Conservation (phyloP, 306 rosid species). For the Abrus pulchellus region DNA sequence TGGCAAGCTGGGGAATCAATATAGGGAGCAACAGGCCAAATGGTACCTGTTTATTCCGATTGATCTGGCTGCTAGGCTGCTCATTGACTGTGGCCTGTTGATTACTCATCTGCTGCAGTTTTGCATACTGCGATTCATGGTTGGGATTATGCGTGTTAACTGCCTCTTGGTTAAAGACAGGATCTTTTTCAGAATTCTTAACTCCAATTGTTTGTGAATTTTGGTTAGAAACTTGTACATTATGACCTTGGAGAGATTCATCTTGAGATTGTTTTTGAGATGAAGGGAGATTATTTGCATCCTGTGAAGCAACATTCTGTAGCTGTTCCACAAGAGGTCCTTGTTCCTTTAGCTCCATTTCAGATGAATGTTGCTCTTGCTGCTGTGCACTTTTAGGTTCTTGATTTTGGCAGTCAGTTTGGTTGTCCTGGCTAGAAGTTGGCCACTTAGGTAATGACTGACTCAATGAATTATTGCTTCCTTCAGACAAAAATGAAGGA, state of each 20-base stretch:
- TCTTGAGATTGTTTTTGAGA: conserved; percentile 68
- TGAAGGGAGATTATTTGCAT: conserved; percentile 50
- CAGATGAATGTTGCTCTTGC: conserved; percentile 68
- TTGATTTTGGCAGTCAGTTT: conserved; percentile 62
- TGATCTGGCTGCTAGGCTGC: conserved; percentile 68
- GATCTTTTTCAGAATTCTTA: conserved; percentile 64
- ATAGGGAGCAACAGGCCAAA: conserved; percentile 83
- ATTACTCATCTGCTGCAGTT: conserved; percentile 92
- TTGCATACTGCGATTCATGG: conserved; percentile 78
- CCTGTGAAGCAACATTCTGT: conserved; percentile 60
- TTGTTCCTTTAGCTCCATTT: conserved; percentile 64
- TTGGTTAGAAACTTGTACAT: conserved; percentile 62
- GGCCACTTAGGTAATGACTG: conserved; percentile 64
- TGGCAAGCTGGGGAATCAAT: conserved; percentile 83
- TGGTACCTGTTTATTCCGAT: conserved; percentile 77
- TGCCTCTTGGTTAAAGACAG: conserved; percentile 54
- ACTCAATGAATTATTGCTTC: conserved; percentile 64
- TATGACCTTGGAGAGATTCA: conserved; percentile 59
- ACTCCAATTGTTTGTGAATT: conserved; percentile 62
- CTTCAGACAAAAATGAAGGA: conserved; percentile 61
- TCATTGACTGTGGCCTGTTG: conserved; percentile 79
- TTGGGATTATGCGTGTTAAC: conserved; percentile 60
- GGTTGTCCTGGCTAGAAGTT: conserved; percentile 56
- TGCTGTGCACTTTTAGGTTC: conserved; percentile 58
- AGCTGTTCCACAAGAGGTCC: conserved; percentile 58